Evolutionary conservation across 1,139 yeast species (phyloP), one percentile per base, ranked within the genome.

Genomic region (Yamadazyma sp.): DNA sequence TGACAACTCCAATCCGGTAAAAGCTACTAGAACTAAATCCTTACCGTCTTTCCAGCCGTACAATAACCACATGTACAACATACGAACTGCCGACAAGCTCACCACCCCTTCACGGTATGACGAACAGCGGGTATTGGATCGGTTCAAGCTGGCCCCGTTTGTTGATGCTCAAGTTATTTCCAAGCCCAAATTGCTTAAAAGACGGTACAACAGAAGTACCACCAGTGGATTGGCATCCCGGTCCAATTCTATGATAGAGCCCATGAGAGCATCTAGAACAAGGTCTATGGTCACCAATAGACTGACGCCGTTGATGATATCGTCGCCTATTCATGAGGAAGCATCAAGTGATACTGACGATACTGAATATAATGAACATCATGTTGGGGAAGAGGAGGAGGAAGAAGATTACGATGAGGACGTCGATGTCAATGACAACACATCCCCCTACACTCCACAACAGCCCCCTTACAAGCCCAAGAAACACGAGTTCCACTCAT

Each of bases 1-100:
- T 4, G 25, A 14, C 6, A 17, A 7, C 6, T 5, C 5, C 22
- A 30, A 29, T 12, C 53, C 51, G 2, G 40, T 38, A 5, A 79
- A 77, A 56, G 86, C 86, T 7, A 72, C 76, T n/a, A 67, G 86
- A 52, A 80, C 86, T 1, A 80, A 78, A 47, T 80, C 86, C 0
- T 59, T 80, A 35, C 86, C 86, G 3, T 70, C 73, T 2, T 79
- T 78, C 62, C 67, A 66, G 37, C 66, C 68, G 5, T 70, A 64
- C 13, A 64, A 62, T 43, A 72, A 61, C 45, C 65, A 65, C 38
- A 66, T 70, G 48, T 67, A 61, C 43, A 68, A 60, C 39, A 68
- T 70, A 36, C 65, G 69, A 54, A 66, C 61, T 40, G 73, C 73
- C 28, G 76, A 71, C 47, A 67, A 64, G 40, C 48, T 61, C 40